A percentile compares a stretch with the other conserved stretches of the same genome.
These are phyloP conservation scores for Cucumis melo DNA, from an alignment of 306 rosid species.

Conservation along the genomic window DNA sequence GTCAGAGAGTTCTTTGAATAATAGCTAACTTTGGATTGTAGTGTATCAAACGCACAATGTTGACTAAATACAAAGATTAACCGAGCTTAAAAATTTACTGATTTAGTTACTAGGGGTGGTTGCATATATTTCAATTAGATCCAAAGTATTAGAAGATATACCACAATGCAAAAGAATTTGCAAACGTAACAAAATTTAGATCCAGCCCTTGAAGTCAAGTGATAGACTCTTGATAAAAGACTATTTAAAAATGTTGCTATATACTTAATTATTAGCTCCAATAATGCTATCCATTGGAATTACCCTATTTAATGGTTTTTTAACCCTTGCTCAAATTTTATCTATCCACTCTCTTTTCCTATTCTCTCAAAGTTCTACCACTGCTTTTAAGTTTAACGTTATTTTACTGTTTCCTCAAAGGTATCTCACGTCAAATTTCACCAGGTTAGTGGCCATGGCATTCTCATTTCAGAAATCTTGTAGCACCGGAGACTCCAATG, in stretches of 20 bases:
- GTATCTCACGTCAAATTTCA: neutral
- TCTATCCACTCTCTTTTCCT: neutral
- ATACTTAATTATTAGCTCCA: too few relatives aligned
- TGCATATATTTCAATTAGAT: too few relatives aligned
- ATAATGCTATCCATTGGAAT: too few relatives aligned
- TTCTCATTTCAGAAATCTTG: neutral
- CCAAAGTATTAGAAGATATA: too few relatives aligned
- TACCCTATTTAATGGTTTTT: neutral
- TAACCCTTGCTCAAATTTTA: neutral
- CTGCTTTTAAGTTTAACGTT: too few relatives aligned
- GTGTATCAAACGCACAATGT: neutral
- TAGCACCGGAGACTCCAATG: neutral
- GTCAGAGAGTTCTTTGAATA: neutral
- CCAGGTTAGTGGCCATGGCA: neutral
- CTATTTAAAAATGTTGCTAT: too few relatives aligned
- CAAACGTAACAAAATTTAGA: too few relatives aligned
- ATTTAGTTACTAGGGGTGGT: neutral
- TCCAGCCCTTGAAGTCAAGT: too few relatives aligned
- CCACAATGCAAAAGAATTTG: too few relatives aligned
- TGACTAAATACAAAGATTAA: neutral
- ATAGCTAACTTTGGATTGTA: neutral
- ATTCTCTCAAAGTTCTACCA: neutral
- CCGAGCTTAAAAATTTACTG: neutral
- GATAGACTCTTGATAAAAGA: too few relatives aligned
- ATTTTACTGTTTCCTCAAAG: neutral